Evolutionary conservation across 495 filamentous ascomycete species (phyloP), one percentile per base, ranked within the genome.

Genomic region (Cercophora newfieldiana): DNA sequence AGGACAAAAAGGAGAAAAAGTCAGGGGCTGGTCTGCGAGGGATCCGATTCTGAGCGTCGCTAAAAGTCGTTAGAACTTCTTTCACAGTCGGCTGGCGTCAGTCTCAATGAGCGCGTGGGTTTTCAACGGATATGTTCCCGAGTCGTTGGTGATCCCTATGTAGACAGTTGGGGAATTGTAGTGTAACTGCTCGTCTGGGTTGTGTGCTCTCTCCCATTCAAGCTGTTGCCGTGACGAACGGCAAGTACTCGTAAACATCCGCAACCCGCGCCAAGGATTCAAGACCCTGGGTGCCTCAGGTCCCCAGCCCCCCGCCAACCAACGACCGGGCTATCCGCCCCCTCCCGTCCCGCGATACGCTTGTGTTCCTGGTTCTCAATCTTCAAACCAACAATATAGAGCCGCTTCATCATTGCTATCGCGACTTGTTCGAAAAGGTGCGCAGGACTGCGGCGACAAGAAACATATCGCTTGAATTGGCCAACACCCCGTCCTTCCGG

Each of bases 1-100:
- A 74, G 0, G 80, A 81, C 14, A 84, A 84, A 60, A 82, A 84
- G 66, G 80, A 80, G 18, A 87, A 85, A 74, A 86, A 84, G 70
- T 70, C 74, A 12, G 65, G 63, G 10, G 70, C 73, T 19, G 85
- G 81, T 5, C 67, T 87, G 16, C 77, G 79, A 24, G 82, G 83
- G 31, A 84, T 88, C 59, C 72, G 85, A 31, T 79, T 80, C 24
- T 85, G 86, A 69, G 82, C 84, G 30, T 76, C 56, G 73, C 3
- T 14, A 44, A 44, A 14, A 44, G 37, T 8, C 12, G 2, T 44
- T 8, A 44, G 37, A 8, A 14, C 37, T 44, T 44, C 10, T 2
- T 8, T 44, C 18, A 2, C 37, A 14, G 37, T 44, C 18, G 10
- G 12, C 12, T 6, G 37, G 2, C 37, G 37, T 14, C 18, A 2